Conservation (phyloP, 225 moss, liverwort and hornwort genomes). For the Thuidium tamariscinum region DNA sequence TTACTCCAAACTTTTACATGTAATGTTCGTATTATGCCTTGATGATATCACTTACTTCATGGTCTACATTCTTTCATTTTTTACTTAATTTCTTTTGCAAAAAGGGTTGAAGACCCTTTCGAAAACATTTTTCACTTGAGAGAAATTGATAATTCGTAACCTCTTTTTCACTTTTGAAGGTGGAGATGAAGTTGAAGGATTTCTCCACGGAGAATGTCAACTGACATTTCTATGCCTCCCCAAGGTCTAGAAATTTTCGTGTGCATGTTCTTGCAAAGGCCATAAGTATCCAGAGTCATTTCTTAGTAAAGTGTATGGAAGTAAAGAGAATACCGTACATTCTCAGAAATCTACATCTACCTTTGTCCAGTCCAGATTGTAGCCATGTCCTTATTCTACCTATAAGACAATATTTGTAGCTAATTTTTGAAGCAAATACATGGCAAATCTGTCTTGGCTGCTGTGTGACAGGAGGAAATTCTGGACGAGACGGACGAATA, state of each 20-base stretch:
- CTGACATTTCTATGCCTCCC: not conserved
- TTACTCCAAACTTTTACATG: not conserved
- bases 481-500: conserved; percentile 88
- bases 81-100: not conserved
- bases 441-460: not conserved
- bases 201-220: not conserved
- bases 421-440: not conserved
- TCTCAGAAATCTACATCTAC: not conserved
- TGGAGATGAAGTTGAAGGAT: not conserved
- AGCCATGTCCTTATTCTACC: not conserved
- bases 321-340: not conserved
- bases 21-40: not conserved
- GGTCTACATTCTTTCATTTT: not conserved
- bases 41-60: not conserved
- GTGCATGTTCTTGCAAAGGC: not conserved
- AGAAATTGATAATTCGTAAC: not conserved
- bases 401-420: not conserved
- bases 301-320: not conserved
- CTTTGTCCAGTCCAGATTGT: not conserved
- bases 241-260: too few species aligned
- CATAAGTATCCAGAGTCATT: not conserved
- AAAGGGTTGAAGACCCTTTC: not conserved
- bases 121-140: not conserved
- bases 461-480: conserved; percentile 59
- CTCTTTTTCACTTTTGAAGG: not conserved